Conservation (phyloP, 371 early-diverging fungal genomes). For the Mucor saturninus region DNA sequence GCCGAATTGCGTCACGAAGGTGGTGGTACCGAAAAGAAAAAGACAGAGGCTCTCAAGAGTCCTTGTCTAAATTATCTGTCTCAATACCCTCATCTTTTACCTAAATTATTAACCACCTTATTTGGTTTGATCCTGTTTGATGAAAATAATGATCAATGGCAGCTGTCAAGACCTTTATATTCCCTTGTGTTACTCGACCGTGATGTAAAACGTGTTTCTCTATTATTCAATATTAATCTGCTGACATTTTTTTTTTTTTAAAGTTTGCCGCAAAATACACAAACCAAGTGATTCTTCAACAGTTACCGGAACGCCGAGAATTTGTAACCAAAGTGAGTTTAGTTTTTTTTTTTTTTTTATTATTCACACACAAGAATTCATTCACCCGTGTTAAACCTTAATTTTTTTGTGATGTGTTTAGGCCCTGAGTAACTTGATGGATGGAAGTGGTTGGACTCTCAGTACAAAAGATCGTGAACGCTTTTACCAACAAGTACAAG, state of each 20-base stretch:
- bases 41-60: background rate
- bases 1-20: conserved; percentile 27
- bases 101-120: conserved; percentile 60
- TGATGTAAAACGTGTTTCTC: conserved; percentile 50
- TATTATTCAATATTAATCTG: background rate
- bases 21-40: conserved; percentile 2
- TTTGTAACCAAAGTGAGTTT: conserved; percentile 60
- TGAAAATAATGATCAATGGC: conserved; percentile 80
- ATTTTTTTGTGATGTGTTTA: conserved; percentile 20
- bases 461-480: conserved; percentile 69
- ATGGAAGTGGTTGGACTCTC: conserved; percentile 67
- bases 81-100: conserved; percentile 58
- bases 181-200: conserved; percentile 75
- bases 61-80: conserved; percentile 52
- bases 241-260: conserved; percentile 12
- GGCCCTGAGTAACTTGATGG: conserved; percentile 64
- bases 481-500: conserved; percentile 74
- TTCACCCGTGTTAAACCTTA: conserved; percentile 9
- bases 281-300: conserved; percentile 65
- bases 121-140: conserved; percentile 79
- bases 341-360: conserved; percentile 3
- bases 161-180: conserved; percentile 79
- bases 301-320: conserved; percentile 73
- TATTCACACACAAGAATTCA: background rate
- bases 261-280: conserved; percentile 72